These are phyloP conservation scores for Clavaria fumosa DNA, from an alignment of 768 basidiomycete genomes.

Conservation along the genomic window DNA sequence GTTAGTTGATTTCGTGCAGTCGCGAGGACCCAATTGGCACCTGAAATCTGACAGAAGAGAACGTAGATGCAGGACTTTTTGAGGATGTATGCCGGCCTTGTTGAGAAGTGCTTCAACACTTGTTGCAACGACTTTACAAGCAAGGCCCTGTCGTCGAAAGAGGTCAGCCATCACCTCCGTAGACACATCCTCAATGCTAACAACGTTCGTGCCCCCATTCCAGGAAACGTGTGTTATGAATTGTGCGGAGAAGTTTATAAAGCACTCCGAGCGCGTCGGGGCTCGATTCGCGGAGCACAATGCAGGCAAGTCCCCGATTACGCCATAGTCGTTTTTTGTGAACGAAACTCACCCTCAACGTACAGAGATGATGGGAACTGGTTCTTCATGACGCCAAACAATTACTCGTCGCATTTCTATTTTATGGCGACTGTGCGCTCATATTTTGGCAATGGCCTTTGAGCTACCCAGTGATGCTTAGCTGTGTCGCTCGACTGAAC, in stretches of 20 bases:
- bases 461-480: no score
- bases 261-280: slow-evolving; percentile 88
- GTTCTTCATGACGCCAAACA: no score
- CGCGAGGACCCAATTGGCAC: not conserved
- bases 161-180: slow-evolving; percentile 33
- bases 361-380: no score
- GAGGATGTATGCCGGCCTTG: slow-evolving; percentile 84
- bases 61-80: slow-evolving; percentile 96
- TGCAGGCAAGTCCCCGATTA: slow-evolving; percentile 45
- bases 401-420: no score
- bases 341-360: not conserved
- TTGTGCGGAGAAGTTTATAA: slow-evolving; percentile 96
- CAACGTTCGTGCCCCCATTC: slow-evolving; percentile 3
- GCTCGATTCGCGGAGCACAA: slow-evolving; percentile 86
- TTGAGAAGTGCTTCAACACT: slow-evolving; percentile 89
- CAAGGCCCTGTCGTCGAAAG: slow-evolving; percentile 85
- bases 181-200: not conserved
- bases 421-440: no score
- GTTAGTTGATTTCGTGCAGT: slow-evolving; percentile 23
- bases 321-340: slow-evolving; percentile 1
- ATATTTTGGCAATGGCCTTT: no score
- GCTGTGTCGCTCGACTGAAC: no score
- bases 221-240: slow-evolving; percentile 84
- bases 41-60: slow-evolving; percentile 4
- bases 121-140: slow-evolving; percentile 96